Conservation (phyloP, 352 stramenopile genomes). For the Lagenidium sp. region DNA sequence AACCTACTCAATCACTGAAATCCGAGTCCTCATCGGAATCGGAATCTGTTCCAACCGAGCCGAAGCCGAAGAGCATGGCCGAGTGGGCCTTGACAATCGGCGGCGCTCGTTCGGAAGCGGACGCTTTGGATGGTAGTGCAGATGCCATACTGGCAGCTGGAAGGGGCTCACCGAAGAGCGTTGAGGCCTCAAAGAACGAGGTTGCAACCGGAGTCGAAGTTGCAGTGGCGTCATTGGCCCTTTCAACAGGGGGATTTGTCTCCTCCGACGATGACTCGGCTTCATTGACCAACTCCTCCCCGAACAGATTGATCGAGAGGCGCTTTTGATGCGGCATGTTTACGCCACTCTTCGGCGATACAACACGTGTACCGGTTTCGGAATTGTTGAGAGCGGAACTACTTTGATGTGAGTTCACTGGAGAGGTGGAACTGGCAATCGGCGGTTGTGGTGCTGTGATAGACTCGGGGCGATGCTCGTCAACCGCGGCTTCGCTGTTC, state of each 20-base stretch:
- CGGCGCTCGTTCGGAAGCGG: background rate
- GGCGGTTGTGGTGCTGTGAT: too few species aligned
- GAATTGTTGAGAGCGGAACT: too few species aligned
- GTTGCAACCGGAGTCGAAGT: slow-evolving; percentile 11
- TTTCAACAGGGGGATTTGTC: background rate
- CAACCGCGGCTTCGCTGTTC: too few species aligned
- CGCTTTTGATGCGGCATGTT: too few species aligned
- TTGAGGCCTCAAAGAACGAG: slow-evolving; percentile 20
- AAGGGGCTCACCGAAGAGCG: slow-evolving; percentile 38
- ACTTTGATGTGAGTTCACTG: too few species aligned
- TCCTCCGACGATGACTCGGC: too few species aligned
- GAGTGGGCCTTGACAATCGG: slow-evolving; percentile 4
- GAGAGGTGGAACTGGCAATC: too few species aligned
- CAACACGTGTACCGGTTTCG: too few species aligned
- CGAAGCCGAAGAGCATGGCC: slow-evolving; percentile 49
- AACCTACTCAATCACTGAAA: slow-evolving; percentile 36
- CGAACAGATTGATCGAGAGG: too few species aligned
- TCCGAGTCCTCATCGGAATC: slow-evolving; percentile 52
- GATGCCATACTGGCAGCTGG: slow-evolving; percentile 1
- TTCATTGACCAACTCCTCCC: too few species aligned
- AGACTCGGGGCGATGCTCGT: too few species aligned
- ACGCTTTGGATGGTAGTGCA: background rate
- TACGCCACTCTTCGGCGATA: too few species aligned
- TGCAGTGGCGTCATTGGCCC: background rate
- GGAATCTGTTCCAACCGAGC: slow-evolving; percentile 27